A percentile compares a stretch with the other conserved stretches of the same genome.
Evolutionary conservation across 129 eudicot species (phyloP).

Genomic region (Flaveria linearis): DNA sequence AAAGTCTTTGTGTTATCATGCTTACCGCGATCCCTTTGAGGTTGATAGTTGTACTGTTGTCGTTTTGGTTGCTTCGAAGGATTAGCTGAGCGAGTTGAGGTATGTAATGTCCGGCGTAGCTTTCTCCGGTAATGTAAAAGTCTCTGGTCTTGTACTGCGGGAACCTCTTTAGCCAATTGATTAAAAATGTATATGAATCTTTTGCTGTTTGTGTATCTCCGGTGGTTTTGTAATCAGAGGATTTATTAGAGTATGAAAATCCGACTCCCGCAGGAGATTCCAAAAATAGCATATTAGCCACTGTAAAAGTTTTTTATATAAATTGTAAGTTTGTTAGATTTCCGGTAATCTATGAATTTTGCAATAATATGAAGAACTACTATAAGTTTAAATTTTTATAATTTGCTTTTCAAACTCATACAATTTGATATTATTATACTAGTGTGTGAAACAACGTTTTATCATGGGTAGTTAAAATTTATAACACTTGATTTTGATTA

Average conservation of each 20-base stretch:
- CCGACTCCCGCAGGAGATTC: conserved; percentile 96
- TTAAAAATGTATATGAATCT: conserved; percentile 56
- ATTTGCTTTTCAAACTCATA: too few relatives aligned
- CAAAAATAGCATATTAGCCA: conserved; percentile 75
- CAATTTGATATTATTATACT: too few relatives aligned
- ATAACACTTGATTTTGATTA: too few relatives aligned
- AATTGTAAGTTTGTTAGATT: too few relatives aligned
- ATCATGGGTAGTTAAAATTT: too few relatives aligned
- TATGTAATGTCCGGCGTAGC: conserved; percentile 72
- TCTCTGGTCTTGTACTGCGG: conserved; percentile 70
- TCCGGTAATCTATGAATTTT: not conserved
- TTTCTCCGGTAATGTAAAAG: conserved; percentile 80
- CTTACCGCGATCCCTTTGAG: conserved; percentile 55
- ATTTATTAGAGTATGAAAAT: conserved; percentile 87
- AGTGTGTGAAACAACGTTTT: too few relatives aligned
- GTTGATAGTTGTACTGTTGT: conserved; percentile 41
- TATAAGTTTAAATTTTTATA: too few relatives aligned
- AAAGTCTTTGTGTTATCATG: too few relatives aligned
- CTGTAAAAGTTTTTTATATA: conserved; percentile 31
- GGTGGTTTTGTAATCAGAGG: conserved; percentile 48
- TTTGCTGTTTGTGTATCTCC: conserved; percentile 59
- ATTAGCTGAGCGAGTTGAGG: conserved; percentile 46
- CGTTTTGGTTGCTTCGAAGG: conserved; percentile 33
- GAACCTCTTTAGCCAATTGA: conserved; percentile 72
- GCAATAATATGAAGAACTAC: not conserved